phyloP scores from a whole-genome alignment of 768 basidiomycete species.

The Amanita exitialis region DNA sequence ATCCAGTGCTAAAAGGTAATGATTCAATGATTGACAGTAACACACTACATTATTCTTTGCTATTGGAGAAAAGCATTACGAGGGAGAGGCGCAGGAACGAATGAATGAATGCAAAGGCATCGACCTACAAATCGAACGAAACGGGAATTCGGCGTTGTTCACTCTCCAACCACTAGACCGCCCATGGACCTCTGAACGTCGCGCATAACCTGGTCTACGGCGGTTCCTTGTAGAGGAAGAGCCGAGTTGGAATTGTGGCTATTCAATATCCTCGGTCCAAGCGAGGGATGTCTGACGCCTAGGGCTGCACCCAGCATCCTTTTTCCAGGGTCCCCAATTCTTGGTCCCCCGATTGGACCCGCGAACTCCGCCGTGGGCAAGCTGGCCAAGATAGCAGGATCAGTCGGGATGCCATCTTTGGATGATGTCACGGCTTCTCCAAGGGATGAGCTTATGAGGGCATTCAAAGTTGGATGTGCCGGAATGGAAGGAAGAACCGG shows the following conservation, averaged over 20 bases:
- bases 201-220: slow-evolving; percentile 47
- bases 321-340: slow-evolving; percentile 83
- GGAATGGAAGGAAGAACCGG: slow-evolving; percentile 77
- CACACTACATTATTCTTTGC: slow-evolving; percentile 1
- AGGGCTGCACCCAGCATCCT: slow-evolving; percentile 83
- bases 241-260: slow-evolving; percentile 21
- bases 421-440: slow-evolving; percentile 39
- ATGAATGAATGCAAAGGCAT: neutral
- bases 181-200: slow-evolving; percentile 73
- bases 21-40: neutral
- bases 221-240: slow-evolving; percentile 29
- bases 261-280: slow-evolving; percentile 51
- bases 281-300: slow-evolving; percentile 71
- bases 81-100: neutral
- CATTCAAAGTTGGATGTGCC: slow-evolving; percentile 75
- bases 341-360: slow-evolving; percentile 41
- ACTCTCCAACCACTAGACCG: slow-evolving; percentile 66
- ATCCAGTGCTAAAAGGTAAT: neutral
- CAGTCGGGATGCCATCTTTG: slow-evolving; percentile 32
- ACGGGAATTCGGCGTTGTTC: slow-evolving; percentile 14
- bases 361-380: slow-evolving; percentile 26
- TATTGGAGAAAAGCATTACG: neutral
- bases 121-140: neutral
- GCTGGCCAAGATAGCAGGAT: slow-evolving; percentile 62
- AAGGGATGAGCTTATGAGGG: slow-evolving; percentile 71